Evolutionary conservation across 768 basidiomycete genomes (phyloP), one percentile per base, ranked within the genome.

Genomic region (Chlorophyllum brunneum): DNA sequence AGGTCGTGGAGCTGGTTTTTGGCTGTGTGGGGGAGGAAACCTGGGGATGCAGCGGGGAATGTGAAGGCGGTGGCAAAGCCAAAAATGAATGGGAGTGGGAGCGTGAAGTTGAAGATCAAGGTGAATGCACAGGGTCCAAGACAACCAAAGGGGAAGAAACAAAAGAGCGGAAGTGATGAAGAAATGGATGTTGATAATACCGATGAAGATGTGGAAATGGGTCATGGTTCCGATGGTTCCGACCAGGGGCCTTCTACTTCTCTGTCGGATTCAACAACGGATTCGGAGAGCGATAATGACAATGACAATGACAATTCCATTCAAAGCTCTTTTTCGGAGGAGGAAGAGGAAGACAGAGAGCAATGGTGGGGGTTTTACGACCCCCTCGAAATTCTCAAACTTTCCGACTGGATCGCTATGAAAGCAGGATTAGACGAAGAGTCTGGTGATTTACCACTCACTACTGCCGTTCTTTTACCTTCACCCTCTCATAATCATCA

Each of bases 341-440:
- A 52, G 7, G 70, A 68, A 3, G 75, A 76, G 2, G 65, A 69
- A 3, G 70, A 69, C 9, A 67, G 60, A 2, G 78, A 82, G 48
- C 70, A 68, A n/a, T 92, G 89, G 89, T 90, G 88, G 86, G 85
- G 77, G 10, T 83, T 91, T 66, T 78, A 75, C 70, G 74, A 86
- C 7, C 79, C 82, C 0, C 68, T 68, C 31, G 86, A 90, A 54
- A 82, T 92, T 53, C 61, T 66, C 46, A 83, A 80, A 61, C 65
- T 90, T 18, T 80, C 81, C 2, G 75, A 82, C 45, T 91, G 86
- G 85, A 67, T 88, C 27, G 69, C 73, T 36, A 69, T 74, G 58
- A 79, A 78, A 62, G 69, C 74, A 44, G 73, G 67, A 15, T 61
- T 81, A 18, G 66, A 73, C 44, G 71, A 64, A 4, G 65, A 66